These are phyloP conservation scores for Entamoeba histolytica DNA, from an alignment of 208 protist species.

Conservation along the genomic window DNA sequence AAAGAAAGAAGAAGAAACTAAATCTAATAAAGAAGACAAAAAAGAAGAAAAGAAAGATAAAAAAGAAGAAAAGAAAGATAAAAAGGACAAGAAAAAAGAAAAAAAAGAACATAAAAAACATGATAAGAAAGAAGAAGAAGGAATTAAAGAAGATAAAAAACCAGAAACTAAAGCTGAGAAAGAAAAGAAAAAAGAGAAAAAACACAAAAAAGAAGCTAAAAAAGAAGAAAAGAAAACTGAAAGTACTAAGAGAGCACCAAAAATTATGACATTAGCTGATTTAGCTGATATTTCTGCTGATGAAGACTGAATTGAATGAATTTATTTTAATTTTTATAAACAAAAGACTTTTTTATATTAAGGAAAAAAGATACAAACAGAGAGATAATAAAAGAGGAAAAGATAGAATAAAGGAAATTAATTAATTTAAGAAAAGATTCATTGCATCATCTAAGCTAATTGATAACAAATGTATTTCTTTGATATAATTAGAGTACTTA, in stretches of 20 bases:
- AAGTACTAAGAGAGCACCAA: neutral
- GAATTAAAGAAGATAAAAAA: neutral
- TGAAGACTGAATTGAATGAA: neutral
- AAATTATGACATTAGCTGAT: neutral
- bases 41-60: neutral
- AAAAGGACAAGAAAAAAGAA: neutral
- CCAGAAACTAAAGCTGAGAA: neutral
- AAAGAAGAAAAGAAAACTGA: neutral
- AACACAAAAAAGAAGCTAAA: neutral
- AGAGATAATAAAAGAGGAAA: too few species aligned
- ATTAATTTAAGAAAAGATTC: too few species aligned
- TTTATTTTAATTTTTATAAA: neutral
- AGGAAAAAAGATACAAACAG: too few species aligned
- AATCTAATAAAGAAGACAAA: neutral
- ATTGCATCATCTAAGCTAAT: too few species aligned
- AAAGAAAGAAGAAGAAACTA: neutral
- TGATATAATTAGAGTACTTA: too few species aligned
- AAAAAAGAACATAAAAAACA: neutral
- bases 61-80: neutral
- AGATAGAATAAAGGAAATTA: too few species aligned
- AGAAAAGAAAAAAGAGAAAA: neutral
- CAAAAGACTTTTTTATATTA: too few species aligned
- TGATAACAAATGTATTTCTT: too few species aligned
- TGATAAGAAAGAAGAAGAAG: neutral
- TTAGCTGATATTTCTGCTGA: neutral